phyloP scores from a whole-genome alignment of 2,329 filamentous ascomycete genomes.

The Clarireedia monteithiana region DNA sequence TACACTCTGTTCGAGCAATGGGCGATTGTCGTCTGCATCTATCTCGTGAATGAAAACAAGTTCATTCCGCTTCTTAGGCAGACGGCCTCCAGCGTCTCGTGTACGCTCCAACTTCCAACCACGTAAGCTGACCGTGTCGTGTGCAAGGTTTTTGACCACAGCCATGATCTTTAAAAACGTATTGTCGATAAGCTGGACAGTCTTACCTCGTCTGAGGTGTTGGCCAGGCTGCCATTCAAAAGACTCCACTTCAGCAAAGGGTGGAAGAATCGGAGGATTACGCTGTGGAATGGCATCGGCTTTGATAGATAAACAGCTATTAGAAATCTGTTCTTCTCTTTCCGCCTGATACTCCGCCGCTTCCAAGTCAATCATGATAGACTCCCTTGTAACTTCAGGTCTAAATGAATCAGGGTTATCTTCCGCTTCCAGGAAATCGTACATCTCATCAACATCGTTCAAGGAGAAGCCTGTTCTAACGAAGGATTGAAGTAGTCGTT shows the following conservation, averaged over 20 bases:
- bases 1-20: constrained; percentile 30
- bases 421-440: no score
- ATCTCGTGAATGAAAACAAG: constrained; percentile 34
- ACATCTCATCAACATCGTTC: no score
- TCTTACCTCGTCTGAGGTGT: constrained; percentile 26
- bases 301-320: no score
- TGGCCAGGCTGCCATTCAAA: constrained; percentile 24
- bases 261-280: neutral
- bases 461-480: no score
- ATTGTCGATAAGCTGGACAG: constrained; percentile 16
- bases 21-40: constrained; percentile 31
- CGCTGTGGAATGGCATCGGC: neutral
- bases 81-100: constrained; percentile 29
- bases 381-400: no score
- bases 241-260: neutral
- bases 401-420: no score
- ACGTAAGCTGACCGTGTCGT: constrained; percentile 28
- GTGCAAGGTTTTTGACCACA: constrained; percentile 16
- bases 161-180: constrained; percentile 34
- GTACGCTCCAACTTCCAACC: constrained; percentile 35
- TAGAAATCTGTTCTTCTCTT: no score
- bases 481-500: no score
- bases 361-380: no score
- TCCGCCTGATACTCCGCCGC: no score
- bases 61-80: constrained; percentile 37